These are phyloP conservation scores for Ustilago crameri DNA, from an alignment of 1,284 basidiomycete genomes.

Conservation along the genomic window DNA sequence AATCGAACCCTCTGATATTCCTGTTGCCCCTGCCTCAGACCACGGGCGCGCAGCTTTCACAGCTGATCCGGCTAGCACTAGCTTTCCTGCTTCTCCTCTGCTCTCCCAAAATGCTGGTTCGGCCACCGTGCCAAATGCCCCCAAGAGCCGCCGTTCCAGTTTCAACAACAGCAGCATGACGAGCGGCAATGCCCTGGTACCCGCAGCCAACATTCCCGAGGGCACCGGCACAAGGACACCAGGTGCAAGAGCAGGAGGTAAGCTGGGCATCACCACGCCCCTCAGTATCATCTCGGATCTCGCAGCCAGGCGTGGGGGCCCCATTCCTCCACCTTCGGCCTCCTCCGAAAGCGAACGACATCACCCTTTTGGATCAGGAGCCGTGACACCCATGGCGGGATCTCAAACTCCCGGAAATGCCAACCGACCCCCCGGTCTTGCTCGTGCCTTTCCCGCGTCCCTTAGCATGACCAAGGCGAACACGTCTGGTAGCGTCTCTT, in stretches of 20 bases:
- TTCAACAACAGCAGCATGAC: constrained; percentile 40
- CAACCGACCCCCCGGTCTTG: constrained; percentile 28
- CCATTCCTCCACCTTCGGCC: constrained; percentile 31
- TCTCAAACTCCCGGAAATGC: constrained; percentile 53
- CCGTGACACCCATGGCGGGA: constrained; percentile 59
- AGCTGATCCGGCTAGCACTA: constrained; percentile 11
- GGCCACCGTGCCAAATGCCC: constrained; percentile 11
- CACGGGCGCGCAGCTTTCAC: constrained; percentile 42
- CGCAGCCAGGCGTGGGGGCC: constrained; percentile 57
- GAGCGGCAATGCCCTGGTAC: constrained; percentile 38
- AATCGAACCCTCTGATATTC: constrained; percentile 36
- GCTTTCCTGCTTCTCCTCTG: constrained; percentile 32
- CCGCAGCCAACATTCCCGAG: constrained; percentile 26
- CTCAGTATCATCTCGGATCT: constrained; percentile 68
- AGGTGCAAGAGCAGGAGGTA: constrained; percentile 51
- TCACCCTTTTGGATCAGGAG: constrained; percentile 63
- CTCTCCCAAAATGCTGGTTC: constrained; percentile 10
- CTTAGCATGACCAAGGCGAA: constrained; percentile 52
- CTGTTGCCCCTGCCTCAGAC: constrained; percentile 53
- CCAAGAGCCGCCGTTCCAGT: constrained; percentile 46
- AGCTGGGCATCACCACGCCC: constrained; percentile 54
- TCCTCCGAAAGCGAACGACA: constrained; percentile 52
- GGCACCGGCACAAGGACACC: constrained; percentile 49
- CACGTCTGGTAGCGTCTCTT: constrained; percentile 14
- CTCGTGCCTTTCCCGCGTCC: constrained; percentile 40